Evolutionary conservation across 768 basidiomycete species (phyloP), one percentile per base, ranked within the genome.

Genomic region (Cystofilobasidium capitatum): DNA sequence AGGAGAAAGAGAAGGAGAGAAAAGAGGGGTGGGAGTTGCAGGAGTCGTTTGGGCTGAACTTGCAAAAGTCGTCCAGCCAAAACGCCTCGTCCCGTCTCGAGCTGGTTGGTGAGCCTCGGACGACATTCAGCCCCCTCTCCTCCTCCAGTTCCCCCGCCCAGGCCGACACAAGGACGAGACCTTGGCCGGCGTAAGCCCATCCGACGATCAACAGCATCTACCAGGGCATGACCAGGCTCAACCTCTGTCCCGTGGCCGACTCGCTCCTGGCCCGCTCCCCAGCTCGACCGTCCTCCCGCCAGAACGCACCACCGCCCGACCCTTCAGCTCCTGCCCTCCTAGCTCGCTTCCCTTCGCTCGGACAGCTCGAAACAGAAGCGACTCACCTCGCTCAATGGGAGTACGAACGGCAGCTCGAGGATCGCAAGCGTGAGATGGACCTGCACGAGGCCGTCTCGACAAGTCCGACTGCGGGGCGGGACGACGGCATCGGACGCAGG

Each of bases 401-500:
- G 54, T 64, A 39, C n/a, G 63, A 64, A 29, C 51, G 54, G 8
- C 63, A 66, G 45, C 10, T 35, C 1, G 58, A 59, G 10, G 65
- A 59, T 3, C 59, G 47, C 12, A 5, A 44, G 5, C 57, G 44
- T 14, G 35, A 42, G 33, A 60, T 40, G 22, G 59, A 49, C 9
- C n/a, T 66, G 1, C 39, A 51, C 22, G 58, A 58, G 3, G 65
- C 65, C 16, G 33, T 51, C 10, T 44, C 33, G 1, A 42, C 35
- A 13, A 59, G 42, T 26, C 42, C 42, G n/a, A 44, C 57, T 24
- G 42, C 57, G 57, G 29, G 24, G 44, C 44, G 36, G 26, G 64
- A 39, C 36, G 54, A 65, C 22, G 10, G n/a, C 29, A 17, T 35
- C 22, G 49, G 20, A 1, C 51, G 55, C n/a, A 26, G 26, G 29